These are phyloP conservation scores for Rhynchospora pubera DNA, from an alignment of 176 grass and related monocot species.

Conservation along the genomic window DNA sequence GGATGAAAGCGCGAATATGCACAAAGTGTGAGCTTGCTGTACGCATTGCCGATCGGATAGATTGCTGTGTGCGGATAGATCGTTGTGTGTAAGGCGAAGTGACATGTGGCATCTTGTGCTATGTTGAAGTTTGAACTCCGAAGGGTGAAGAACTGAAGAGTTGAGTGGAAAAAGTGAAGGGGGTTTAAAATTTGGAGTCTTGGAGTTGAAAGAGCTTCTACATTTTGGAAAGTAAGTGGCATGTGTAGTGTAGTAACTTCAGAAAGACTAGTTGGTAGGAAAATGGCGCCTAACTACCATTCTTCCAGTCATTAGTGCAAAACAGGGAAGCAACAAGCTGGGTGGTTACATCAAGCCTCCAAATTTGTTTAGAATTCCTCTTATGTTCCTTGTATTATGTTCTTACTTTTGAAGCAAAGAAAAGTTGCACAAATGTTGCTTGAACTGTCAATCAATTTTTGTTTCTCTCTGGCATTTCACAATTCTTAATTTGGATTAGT, in stretches of 20 bases:
- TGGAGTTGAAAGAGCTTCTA: neutral
- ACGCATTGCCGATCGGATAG: neutral
- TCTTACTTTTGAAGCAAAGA: neutral
- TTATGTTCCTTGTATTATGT: neutral
- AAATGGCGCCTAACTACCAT: constrained; percentile 18
- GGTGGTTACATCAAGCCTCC: neutral
- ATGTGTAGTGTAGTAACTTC: constrained; percentile 3
- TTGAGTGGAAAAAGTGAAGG: neutral
- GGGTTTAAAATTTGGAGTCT: neutral
- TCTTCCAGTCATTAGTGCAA: neutral
- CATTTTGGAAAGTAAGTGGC: neutral
- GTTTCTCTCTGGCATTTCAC: too few relatives aligned
- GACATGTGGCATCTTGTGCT: neutral
- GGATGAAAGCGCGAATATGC: constrained; percentile 14
- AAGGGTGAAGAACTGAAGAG: neutral
- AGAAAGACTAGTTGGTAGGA: constrained; percentile 22
- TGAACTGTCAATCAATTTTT: neutral
- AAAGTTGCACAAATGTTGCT: neutral
- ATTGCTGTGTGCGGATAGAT: too few relatives aligned
- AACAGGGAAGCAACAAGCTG: neutral
- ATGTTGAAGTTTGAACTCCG: neutral
- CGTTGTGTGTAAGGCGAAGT: neutral
- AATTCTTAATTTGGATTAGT: too few relatives aligned
- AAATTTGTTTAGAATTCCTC: neutral
- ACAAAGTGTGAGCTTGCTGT: neutral